These are phyloP conservation scores for Mallotus nudiflorus DNA, from an alignment of 345 rosid species.

Conservation along the genomic window DNA sequence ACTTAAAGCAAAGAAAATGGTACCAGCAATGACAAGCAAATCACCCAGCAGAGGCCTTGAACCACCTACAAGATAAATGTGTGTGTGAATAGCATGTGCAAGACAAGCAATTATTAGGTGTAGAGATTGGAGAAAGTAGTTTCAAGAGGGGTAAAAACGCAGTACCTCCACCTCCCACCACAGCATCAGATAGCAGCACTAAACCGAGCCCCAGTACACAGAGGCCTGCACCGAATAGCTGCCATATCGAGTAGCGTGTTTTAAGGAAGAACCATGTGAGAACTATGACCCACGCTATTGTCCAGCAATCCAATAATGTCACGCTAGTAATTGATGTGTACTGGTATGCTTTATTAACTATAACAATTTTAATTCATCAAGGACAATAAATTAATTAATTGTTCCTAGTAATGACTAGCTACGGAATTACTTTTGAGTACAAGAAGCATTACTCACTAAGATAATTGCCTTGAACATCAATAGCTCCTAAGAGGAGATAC, in stretches of 20 bases:
- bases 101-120: too few species aligned
- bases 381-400: too few species aligned
- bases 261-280: constrained; percentile 55
- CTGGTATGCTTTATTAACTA: constrained; percentile 66
- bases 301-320: constrained; percentile 56
- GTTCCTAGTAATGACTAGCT: too few species aligned
- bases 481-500: constrained; percentile 57
- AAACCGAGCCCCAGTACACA: constrained; percentile 60
- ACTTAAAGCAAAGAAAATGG: constrained; percentile 51
- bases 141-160: neutral
- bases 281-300: constrained; percentile 53
- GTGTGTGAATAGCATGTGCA: neutral
- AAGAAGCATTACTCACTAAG: constrained; percentile 43
- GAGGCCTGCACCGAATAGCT: constrained; percentile 50
- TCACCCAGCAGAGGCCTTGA: constrained; percentile 51
- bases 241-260: constrained; percentile 52
- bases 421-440: too few species aligned
- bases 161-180: constrained; percentile 58
- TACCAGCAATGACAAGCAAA: constrained; percentile 45
- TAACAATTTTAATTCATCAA: constrained; percentile 16
- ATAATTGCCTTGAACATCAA: constrained; percentile 64
- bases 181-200: constrained; percentile 59
- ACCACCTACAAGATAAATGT: constrained; percentile 37
- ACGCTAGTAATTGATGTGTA: constrained; percentile 64
- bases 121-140: neutral